Percentiles rank a stretch among this genome's conserved stretches.
Evolutionary conservation across 2,329 filamentous ascomycete species (phyloP).

Genomic region (Byssochlamys sp.): DNA sequence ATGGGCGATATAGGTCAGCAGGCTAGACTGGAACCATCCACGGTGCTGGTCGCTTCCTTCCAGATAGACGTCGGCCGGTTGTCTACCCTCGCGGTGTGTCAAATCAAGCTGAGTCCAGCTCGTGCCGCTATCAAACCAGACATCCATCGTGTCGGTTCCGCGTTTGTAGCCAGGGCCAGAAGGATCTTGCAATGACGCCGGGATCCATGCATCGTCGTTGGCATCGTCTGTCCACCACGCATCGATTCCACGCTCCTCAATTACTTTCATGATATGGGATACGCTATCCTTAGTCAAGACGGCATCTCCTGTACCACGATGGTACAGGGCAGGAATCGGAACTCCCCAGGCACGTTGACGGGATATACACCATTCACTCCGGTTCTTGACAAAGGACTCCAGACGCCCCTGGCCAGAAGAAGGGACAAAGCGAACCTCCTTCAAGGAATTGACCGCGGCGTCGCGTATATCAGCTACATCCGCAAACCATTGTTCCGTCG

Average conservation of each 20-base stretch:
- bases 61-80: conserved; percentile 70
- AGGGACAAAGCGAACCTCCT: conserved; percentile 68
- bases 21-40: conserved; percentile 95
- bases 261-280: conserved; percentile 70
- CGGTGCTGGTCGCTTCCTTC: conserved; percentile 94
- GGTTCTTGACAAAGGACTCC: conserved; percentile 73
- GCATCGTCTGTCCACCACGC: conserved; percentile 83
- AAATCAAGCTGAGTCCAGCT: conserved; percentile 61
- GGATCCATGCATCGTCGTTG: conserved; percentile 70
- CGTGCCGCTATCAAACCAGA: conserved; percentile 97
- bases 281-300: conserved; percentile 72
- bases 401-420: conserved; percentile 63
- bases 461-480: conserved; percentile 77
- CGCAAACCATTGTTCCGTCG: conserved; percentile 96
- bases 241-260: conserved; percentile 70
- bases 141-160: conserved; percentile 93
- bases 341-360: conserved; percentile 93
- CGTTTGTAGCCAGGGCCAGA: conserved; percentile 49
- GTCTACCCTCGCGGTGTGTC: conserved; percentile 20
- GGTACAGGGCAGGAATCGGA: conserved; percentile 83
- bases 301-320: conserved; percentile 57
- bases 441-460: conserved; percentile 59
- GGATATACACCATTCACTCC: conserved; percentile 96
- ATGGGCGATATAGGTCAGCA: conserved; percentile 71
- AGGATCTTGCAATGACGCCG: conserved; percentile 48